Percentiles rank a stretch among this genome's conserved stretches.
Conservation (phyloP, 345 rosid species). For the Alliaria petiolata region DNA sequence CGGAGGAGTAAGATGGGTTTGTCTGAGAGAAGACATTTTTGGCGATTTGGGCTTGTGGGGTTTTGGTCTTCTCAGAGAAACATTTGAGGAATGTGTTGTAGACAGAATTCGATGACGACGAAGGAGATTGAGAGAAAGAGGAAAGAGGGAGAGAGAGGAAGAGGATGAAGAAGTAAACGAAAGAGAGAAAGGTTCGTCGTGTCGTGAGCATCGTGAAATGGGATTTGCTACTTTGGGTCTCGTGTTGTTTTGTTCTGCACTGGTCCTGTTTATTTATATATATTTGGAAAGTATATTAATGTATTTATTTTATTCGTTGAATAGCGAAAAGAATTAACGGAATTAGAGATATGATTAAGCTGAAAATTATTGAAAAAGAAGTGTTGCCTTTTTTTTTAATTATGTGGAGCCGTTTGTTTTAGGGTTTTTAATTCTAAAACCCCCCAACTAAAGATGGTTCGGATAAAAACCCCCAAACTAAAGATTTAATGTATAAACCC, state of each 20-base stretch:
- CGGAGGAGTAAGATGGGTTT: slow-evolving; percentile 41
- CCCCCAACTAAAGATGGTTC: too few species aligned
- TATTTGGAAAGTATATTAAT: background rate
- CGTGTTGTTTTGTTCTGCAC: slow-evolving; percentile 6
- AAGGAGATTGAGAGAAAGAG: too few species aligned
- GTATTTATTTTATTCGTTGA: background rate
- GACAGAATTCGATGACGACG: background rate
- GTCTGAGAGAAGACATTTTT: slow-evolving; percentile 32
- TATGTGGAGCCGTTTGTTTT: background rate
- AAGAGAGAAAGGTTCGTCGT: background rate
- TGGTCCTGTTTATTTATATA: slow-evolving; percentile 7
- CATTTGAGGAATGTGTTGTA: slow-evolving; percentile 44
- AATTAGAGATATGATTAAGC: too few species aligned
- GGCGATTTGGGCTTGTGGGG: slow-evolving; percentile 26
- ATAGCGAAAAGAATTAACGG: background rate
- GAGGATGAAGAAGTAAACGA: background rate
- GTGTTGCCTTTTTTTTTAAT: too few species aligned
- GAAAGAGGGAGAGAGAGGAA: slow-evolving; percentile 9
- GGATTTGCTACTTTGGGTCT: background rate
- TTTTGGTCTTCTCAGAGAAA: slow-evolving; percentile 25
- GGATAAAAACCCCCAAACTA: too few species aligned
- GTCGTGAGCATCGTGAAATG: slow-evolving; percentile 14
- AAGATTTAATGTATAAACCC: too few species aligned
- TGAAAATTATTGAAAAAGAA: too few species aligned
- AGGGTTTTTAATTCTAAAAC: too few species aligned